Base-by-base conservation (phyloP, 257 asterid species). In the Coffea canephora region DNA sequence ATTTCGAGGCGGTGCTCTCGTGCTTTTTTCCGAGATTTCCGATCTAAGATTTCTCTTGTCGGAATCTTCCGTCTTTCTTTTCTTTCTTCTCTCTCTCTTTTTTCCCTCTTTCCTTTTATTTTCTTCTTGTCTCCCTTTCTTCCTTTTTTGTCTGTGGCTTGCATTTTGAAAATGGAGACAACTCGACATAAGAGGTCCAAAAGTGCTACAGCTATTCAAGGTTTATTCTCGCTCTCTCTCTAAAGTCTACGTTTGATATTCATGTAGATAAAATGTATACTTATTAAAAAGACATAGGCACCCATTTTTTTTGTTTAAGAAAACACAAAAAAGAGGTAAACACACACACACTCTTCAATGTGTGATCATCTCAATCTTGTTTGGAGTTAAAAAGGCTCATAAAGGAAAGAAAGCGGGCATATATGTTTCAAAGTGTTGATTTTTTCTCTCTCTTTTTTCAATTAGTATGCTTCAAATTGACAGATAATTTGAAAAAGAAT, bases 141-240 rank as follows among this genome's bases (percentile, higher is more conserved):
- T 55, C 1, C 43, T 1, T 39, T 39, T 39, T 66, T 68, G n/a
- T 81, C 77, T 70, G 74, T 70, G 27, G 79, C 81, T 86, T 89
- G 86, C 88, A 85, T 80, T 73, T 80, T 89, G 79, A 80, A 85
- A 82, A 92, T 93, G 99, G 97, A 95, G 90, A 88, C 86, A 84
- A 82, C 89, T 90, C 97, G 97, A 21, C 97, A 88, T 84, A 80
- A 92, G 88, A 95, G 90, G 87, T 88, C 95, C 75, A 92, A 82
- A 81, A 93, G 98, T 73, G 89, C 93, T 79, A 79, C 97, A 41
- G 89, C 88, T 65, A 48, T 88, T 83, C 93, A 90, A 91, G 99
- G 98, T 94, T 66, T 62, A 85, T 65, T 64, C 46, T 71, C 65
- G 25, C 21, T 68, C 48, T 43, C n/a, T 67, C 69, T 64, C 10